Base-by-base conservation (phyloP, 257 asterid genomes). In the Solanum commersonii region DNA sequence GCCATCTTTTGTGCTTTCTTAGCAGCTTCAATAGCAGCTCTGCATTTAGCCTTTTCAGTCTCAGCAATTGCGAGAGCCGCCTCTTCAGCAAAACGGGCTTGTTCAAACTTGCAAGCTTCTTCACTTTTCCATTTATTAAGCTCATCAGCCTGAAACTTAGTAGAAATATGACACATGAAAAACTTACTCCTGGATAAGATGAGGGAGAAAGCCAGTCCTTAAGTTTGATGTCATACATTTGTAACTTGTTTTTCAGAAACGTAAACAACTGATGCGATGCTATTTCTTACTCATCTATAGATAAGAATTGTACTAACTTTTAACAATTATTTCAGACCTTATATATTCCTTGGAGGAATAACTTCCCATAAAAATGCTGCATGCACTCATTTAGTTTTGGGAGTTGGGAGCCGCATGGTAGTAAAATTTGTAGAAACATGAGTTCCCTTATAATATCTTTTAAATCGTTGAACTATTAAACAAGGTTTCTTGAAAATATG, bases 1-100 rank as follows among this genome's bases (percentile, higher is more conserved):
- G 96, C 96, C 90, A 96, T 87, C 88, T 90, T 96, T 60, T 95
- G 95, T 4, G 98, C 96, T 90, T 93, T 94, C 90, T 93, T 95
- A 10, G 96, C 96, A 10, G 95, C 98, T 88, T 95, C 96, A 60
- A 91, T 88, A 84, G 96, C 98, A 18, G 96, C 98, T 89, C 88
- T 90, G 91, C 96, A 93, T 92, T 93, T 94, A 12, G 95, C 96
- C 92, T 91, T 95, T 90, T 95, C 98, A 72, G 91, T 89, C 91
- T 93, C 94, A 46, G 89, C 93, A 34, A 94, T 91, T 22, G 88
- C 93, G 2, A 89, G 76, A 40, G 96, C 97, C 1, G 95, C 93
- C 90, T 92, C 98, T 89, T 90, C 95, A 40, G 93, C 88, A 0
- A 87, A 88, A 44, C 89, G 90, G 27, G 96, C 95, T 88, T 92